Conservation (phyloP, 2,329 filamentous ascomycete species). For the Cryphonectria carpinicola region DNA sequence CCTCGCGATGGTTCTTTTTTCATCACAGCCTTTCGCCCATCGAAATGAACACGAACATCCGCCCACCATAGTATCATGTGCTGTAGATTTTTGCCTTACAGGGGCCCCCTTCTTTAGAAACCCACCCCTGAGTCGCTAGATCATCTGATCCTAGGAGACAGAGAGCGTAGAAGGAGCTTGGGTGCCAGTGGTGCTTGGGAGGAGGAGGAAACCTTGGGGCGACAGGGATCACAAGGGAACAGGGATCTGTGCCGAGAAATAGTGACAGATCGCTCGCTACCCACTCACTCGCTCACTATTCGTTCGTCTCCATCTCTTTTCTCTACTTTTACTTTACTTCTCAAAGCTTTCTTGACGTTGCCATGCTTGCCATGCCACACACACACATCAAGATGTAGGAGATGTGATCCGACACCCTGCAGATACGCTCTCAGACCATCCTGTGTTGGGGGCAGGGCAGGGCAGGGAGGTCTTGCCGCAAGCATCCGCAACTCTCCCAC, state of each 20-base stretch:
- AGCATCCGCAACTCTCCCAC: neutral
- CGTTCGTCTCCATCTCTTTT: neutral
- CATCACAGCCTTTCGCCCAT: too few relatives aligned
- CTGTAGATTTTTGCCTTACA: neutral
- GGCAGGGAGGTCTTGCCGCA: neutral
- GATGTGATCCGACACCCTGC: neutral
- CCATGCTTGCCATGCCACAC: neutral
- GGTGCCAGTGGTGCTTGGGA: neutral
- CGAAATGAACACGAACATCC: neutral
- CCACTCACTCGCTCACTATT: neutral
- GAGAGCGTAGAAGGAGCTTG: too few relatives aligned
- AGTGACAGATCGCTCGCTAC: neutral
- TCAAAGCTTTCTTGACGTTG: neutral
- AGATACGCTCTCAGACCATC: neutral
- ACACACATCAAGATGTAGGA: neutral
- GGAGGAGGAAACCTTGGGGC: neutral
- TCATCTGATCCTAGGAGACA: neutral
- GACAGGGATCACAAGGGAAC: constrained; percentile 7
- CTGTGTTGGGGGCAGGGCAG: neutral
- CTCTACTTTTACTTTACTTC: neutral
- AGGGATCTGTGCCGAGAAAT: constrained; percentile 20
- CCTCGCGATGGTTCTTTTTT: neutral
- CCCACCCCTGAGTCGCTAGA: neutral
- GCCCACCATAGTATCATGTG: neutral
- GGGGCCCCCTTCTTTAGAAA: neutral